Evolutionary conservation across 129 eudicot species (phyloP), one percentile per base, ranked within the genome.

Genomic region (Lactuca sativa): DNA sequence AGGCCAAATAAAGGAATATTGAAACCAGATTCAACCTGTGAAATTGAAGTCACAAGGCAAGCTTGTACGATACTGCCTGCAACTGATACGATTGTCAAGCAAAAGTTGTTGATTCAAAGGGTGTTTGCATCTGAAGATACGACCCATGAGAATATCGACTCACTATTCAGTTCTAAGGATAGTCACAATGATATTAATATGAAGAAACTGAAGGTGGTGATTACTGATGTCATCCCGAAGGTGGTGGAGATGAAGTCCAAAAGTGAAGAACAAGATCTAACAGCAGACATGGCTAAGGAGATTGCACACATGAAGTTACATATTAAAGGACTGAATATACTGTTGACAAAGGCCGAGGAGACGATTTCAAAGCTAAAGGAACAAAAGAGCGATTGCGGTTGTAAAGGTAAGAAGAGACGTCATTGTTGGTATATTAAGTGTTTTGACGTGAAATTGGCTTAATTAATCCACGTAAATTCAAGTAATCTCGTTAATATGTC

Each of bases 1-100:
- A 54, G 2, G 13, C 72, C 60, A 52, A 34, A 12, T 9, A 36
- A 4, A 34, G 49, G 34, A 14, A 34, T 52, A 30, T 4, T 52
- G 15, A 34, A 67, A 52, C 61, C 72, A 9, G 12, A 16, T 13
- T 67, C 72, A 51, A 67, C 59, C 34, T 67, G 51, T 47, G 72
- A 33, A 67, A 59, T 67, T 5, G 4, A 34, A n/a, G 44, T 67
- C 72, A 52, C 10, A 4, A 52, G 72, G 21, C 9, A 17, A 17
- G 32, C 60, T 52, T 30, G 16, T 5, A 15, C 4, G 34, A 15
- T 31, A 32, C 64, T 53, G 2, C 72, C 56, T 1, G 5, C 54
- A 16, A 7, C 32, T 9, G 54, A 33, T 4, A 38, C 14, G 72
- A 52, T 52, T 18, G 32, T 5, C n/a, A 67, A 52, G 61, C 33